Base-by-base conservation (phyloP, 441 rosid species). In the Erodium chrysanthum region DNA sequence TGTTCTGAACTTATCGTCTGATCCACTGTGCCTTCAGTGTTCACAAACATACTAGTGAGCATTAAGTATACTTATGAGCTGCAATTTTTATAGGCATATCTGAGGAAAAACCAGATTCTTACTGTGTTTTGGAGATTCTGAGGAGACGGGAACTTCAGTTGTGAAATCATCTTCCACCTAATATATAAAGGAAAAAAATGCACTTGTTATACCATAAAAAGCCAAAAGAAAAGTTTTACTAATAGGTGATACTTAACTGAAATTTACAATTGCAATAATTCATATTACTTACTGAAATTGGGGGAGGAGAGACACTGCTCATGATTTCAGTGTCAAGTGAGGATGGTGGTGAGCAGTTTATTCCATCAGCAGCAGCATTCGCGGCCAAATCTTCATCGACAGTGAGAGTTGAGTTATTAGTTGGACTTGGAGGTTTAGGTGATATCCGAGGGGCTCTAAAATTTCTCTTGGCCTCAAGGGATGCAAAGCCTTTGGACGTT, bases 391-490 rank as follows among this genome's bases (percentile, higher is more conserved):
- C 56, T 31, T 77, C 73, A 20, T 58, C 69, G 25, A 82, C 80
- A 77, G 69, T 76, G 33, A 70, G 73, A 64, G 82, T 78, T 73
- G 80, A 68, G 64, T 66, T 74, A 61, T 75, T 77, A 33, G 20
- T 72, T 1, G 80, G 79, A 72, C 77, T 81, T 78, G 82, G 66
- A 75, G 73, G 70, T 61, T 71, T 72, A 64, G 88, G 85, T 35
- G 91, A 85, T 65, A 70, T 67, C 48, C 88, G 83, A 59, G 98
- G 94, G 65, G 92, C 88, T 74, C 72, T 84, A 77, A 89, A 91
- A 66, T 82, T 84, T 78, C 93, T 82, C 82, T 88, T 91, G 50
- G 96, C 89, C 83, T 91, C 98, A 25, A 85, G 75, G 68, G 97
- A 84, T 76, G 98, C 91, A 78, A 81, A 84, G 81, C 96, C 98